Conservation (phyloP, 1,284 basidiomycete genomes). For the Ganoderma lucidum region DNA sequence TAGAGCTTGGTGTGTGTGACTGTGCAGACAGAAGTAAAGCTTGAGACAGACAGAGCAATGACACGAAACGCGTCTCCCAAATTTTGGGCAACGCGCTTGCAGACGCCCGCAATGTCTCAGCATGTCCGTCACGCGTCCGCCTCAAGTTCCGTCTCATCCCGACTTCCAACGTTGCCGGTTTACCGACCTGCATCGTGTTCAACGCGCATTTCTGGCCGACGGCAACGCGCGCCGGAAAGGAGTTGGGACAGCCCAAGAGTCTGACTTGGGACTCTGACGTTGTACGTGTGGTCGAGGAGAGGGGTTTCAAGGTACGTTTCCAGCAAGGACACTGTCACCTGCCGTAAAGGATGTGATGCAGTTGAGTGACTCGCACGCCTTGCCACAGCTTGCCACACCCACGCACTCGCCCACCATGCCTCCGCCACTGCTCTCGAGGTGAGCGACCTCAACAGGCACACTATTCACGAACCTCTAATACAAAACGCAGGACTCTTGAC, state of each 20-base stretch:
- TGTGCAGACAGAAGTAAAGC: slow-evolving; percentile 16
- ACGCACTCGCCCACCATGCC: slow-evolving; percentile 24
- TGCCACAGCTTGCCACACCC: neutral
- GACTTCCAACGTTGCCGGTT: slow-evolving; percentile 22
- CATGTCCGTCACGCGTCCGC: slow-evolving; percentile 30
- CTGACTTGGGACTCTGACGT: neutral
- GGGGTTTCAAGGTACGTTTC: slow-evolving; percentile 1
- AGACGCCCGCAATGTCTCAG: slow-evolving; percentile 28
- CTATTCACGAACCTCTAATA: neutral
- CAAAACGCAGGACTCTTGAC: slow-evolving; percentile 61
- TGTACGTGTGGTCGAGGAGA: neutral
- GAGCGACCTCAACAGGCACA: slow-evolving; percentile 25
- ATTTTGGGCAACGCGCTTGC: slow-evolving; percentile 30
- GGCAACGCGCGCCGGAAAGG: slow-evolving; percentile 10
- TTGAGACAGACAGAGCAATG: slow-evolving; percentile 19
- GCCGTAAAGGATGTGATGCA: slow-evolving; percentile 4
- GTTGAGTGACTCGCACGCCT: neutral
- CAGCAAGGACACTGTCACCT: neutral
- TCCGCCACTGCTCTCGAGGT: slow-evolving; percentile 60
- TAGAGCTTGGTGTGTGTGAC: slow-evolving; percentile 15
- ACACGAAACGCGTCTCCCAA: slow-evolving; percentile 31
- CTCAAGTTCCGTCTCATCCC: slow-evolving; percentile 31
- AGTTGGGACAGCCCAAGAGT: neutral
- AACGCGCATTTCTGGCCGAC: slow-evolving; percentile 10
- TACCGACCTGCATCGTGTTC: slow-evolving; percentile 13